Conservation (phyloP, 805 yeast species). For the Candida dajiaensis region DNA sequence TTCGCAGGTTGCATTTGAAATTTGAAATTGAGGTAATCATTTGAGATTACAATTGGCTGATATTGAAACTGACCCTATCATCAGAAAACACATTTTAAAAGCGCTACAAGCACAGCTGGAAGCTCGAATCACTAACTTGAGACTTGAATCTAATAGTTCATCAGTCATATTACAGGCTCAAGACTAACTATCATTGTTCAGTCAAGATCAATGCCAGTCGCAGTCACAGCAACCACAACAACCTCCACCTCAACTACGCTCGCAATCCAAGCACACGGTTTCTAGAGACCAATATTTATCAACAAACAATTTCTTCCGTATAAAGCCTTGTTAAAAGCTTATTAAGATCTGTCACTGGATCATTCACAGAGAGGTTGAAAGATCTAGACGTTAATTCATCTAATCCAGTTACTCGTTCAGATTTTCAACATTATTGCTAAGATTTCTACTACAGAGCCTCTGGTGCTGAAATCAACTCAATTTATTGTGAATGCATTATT, state of each 20-base stretch:
- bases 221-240: slow-evolving; percentile 20
- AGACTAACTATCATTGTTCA: slow-evolving; percentile 6
- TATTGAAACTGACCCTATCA: slow-evolving; percentile 52
- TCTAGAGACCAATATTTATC: slow-evolving; percentile 22
- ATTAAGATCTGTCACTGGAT: slow-evolving; percentile 39
- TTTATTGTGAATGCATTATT: slow-evolving; percentile 77
- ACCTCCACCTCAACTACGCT: slow-evolving; percentile 17
- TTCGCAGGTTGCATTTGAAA: slow-evolving; percentile 79
- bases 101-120: slow-evolving; percentile 8
- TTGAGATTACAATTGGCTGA: slow-evolving; percentile 53
- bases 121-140: slow-evolving; percentile 9
- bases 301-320: slow-evolving; percentile 23
- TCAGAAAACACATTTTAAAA: slow-evolving; percentile 18
- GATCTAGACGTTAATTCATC: slow-evolving; percentile 53
- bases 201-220: slow-evolving; percentile 9
- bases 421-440: slow-evolving; percentile 57
- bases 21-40: slow-evolving; percentile 88
- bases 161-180: slow-evolving; percentile 4
- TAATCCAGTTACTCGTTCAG: slow-evolving; percentile 62
- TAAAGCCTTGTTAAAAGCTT: slow-evolving; percentile 37
- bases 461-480: slow-evolving; percentile 79
- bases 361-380: slow-evolving; percentile 40
- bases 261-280: slow-evolving; percentile 6
- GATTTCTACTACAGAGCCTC: slow-evolving; percentile 53
- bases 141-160: slow-evolving; percentile 7